Evolutionary conservation across 73 alveolate species (phyloP), one percentile per base, ranked within the genome.

Genomic region (Stentor coeruleus): DNA sequence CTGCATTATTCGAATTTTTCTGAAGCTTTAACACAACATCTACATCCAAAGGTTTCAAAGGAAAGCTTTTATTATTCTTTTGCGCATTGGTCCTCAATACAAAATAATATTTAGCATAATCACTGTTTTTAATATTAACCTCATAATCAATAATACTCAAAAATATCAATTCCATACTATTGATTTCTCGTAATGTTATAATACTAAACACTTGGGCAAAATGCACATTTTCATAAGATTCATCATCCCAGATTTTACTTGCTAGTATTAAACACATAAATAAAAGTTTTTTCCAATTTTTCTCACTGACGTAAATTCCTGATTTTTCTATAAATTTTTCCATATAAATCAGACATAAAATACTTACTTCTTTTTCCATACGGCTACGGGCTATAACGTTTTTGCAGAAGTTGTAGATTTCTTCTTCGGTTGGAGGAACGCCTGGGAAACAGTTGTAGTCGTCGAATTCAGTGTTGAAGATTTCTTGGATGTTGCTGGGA

Each of bases 171-270:
- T 98, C 99, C 82, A 98, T 82, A 41, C 96, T 89, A 85, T 98
- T 97, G 35, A 98, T 95, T 76, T 98, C 99, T 77, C 90, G 88
- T 35, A 97, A 90, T 37, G 96, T 91, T 75, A 92, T 92, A 77
- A 93, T 94, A 33, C 98, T 96, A 88, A 97, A 96, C 38, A 92
- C 99, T 83, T 98, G 94, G 0, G 99, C 98, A 89, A 97, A 98
- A 76, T 98, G 99, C 30, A 91, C 94, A 86, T 98, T 98, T 88
- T 98, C 99, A 76, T 96, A 93, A 33, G 99, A 97, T 80, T 97
- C 99, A 87, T 98, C 99, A 82, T 98, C 99, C 99, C 99, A 98
- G 36, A 98, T 94, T 82, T 97, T 97, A 30, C 99, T 90, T 31
- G 99, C 99, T 49, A 97, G 84, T 73, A 97, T 92, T 80, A 97